Base-by-base conservation (phyloP, 1,284 basidiomycete genomes). In the Ustilago xerochloae region DNA sequence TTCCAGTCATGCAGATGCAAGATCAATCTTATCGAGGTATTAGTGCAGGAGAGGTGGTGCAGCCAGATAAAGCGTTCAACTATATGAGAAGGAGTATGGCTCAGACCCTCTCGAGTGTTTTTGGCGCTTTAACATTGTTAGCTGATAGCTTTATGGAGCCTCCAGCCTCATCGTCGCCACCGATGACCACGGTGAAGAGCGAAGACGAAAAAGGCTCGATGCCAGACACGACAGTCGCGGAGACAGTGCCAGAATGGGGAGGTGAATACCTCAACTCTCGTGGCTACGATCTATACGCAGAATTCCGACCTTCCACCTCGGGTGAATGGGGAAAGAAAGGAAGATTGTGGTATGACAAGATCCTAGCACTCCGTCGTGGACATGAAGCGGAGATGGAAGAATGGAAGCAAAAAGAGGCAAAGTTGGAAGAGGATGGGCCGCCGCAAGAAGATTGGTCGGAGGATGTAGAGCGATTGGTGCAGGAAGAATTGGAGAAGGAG, bases 11-110 rank as follows among this genome's bases (percentile, higher is more conserved):
- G 85, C 90, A 89, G 79, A 91, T 88, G 35, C 90, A 88, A 75
- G 69, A 78, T 86, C 88, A 63, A 87, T 89, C 86, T 67, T 97
- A 94, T 91, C 89, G 93, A 24, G 96, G 92, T 0, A 89, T 98
- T 32, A 88, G 90, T 15, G 88, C 90, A 45, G 90, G 90, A 15
- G 87, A 88, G 13, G 91, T 93, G 6, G 89, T 91, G 9, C 86
- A 88, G 47, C 94, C 95, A 0, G 87, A 88, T 45, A 85, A 88
- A 35, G 82, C 82, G 13, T 83, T 81, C 61, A 65, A 77, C 49
- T 84, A 84, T 54, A 63, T 84, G 73, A 51, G 67, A 0, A 57
- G 65, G 30, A 69, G 75, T 16, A 78, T 84, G 78, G 72, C 67
- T 4, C 81, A 83, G 47, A 83, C 75, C 22, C 63, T 84, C 3